Base-by-base conservation (phyloP, 1,139 yeast species). In the Pichia kudriavzevii region DNA sequence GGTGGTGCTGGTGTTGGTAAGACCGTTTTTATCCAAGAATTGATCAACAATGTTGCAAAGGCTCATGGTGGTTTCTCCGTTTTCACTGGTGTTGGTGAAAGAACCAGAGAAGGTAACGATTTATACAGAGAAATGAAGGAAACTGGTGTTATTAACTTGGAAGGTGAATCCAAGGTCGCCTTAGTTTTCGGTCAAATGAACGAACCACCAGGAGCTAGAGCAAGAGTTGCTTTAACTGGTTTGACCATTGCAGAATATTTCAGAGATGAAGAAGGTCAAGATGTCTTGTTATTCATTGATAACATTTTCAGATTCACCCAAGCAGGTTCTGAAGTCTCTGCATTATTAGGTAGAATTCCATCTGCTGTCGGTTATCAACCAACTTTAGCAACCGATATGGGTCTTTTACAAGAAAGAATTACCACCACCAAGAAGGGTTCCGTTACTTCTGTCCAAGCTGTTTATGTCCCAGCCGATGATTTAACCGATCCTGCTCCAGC, bases 1-100 rank as follows among this genome's bases (percentile, higher is more conserved):
- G 98, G 98, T 77, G 98, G 98, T 88, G 98, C 98, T 69, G 98
- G 98, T 88, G 98, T 91, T 85, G 98, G 98, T 75, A 91, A 91
- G 75, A 91, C 98, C 68, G 98, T 91, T 51, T 91, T 91, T 72
- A 91, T 91, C 72, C 98, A 91, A 78, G 98, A 91, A 75, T 80
- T 91, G 75, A 91, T 91, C 70, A 88, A 91, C 87, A 91, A 91
- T 79, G 91, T 91, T 64, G 98, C 98, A 67, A 91, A 88, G 79
- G 98, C 98, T 60, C 98, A 91, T 68, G 98, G 98, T 85, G 98
- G 98, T 82, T 91, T 88, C 94, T 91, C 98, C 43, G 98, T 91
- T 55, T 91, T 91, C 82, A 83, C 96, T 61, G 98, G 98, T 85
- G 98, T 91, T 71, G 98, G 98, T 79, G 98, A 91, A 76, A 84